These are phyloP conservation scores for Sarocladium brachiariae DNA, from an alignment of 2,329 filamentous ascomycete species.

Conservation along the genomic window DNA sequence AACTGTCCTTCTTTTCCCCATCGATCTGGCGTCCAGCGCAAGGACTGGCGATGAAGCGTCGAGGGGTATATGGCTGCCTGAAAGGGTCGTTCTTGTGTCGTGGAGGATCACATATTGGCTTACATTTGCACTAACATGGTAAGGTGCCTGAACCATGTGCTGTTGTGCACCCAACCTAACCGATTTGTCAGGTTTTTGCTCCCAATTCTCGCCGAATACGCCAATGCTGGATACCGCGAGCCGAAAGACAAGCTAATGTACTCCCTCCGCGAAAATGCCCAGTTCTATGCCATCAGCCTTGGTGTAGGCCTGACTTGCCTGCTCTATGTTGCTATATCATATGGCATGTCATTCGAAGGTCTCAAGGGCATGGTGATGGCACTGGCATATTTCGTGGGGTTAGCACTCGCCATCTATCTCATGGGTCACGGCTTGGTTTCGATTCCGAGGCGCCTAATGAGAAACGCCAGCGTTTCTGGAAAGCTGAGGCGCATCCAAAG, in stretches of 20 bases:
- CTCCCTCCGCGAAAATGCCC: constrained; percentile 78
- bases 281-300: constrained; percentile 79
- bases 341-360: constrained; percentile 63
- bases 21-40: constrained; percentile 86
- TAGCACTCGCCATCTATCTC: constrained; percentile 87
- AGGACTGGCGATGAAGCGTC: constrained; percentile 62
- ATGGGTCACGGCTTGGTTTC: constrained; percentile 97
- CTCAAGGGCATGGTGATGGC: constrained; percentile 88
- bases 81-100: constrained; percentile 70
- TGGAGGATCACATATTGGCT: constrained; percentile 98
- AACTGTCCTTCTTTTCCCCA: constrained; percentile 86
- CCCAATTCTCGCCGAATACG: constrained; percentile 88
- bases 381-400: constrained; percentile 86
- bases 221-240: constrained; percentile 88
- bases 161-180: background rate
- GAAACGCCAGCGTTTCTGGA: constrained; percentile 69
- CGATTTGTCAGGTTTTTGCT: constrained; percentile 68
- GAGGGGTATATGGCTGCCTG: constrained; percentile 81
- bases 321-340: constrained; percentile 70
- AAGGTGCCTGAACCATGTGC: constrained; percentile 19
- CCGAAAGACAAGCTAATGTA: constrained; percentile 74
- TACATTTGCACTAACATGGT: constrained; percentile 93
- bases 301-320: constrained; percentile 63
- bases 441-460: constrained; percentile 74
- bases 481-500: constrained; percentile 69